Percentiles rank a stretch among this genome's conserved stretches.
Evolutionary conservation across 2,329 filamentous ascomycete genomes (phyloP).

Genomic region (Nigrograna mackinnonii): DNA sequence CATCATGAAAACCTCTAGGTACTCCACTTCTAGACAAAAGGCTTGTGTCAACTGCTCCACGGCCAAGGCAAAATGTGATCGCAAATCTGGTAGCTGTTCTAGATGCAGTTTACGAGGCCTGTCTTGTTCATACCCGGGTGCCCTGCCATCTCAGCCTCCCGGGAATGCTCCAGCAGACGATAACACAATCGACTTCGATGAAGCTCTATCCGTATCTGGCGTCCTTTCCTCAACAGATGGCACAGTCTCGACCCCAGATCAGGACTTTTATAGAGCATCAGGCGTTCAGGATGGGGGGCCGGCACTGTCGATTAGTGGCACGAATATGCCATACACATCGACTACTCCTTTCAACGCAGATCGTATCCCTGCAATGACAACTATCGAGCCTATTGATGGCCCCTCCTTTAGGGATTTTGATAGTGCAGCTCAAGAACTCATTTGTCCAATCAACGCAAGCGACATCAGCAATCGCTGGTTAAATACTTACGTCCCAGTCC

Average conservation of each 20-base stretch:
- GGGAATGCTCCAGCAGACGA: not conserved
- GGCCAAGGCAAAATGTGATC: conserved; percentile 34
- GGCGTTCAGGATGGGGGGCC: not conserved
- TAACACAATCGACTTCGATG: not conserved
- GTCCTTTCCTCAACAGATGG: not conserved
- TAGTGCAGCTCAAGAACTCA: conserved; percentile 42
- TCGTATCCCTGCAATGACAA: not conserved
- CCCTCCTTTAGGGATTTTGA: conserved; percentile 46
- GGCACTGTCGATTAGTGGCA: not conserved
- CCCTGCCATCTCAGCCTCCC: too few relatives aligned
- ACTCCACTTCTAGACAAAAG: conserved; percentile 45
- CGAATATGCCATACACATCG: not conserved
- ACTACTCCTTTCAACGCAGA: not conserved
- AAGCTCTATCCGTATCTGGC: not conserved
- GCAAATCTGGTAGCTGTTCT: not conserved
- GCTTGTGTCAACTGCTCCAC: conserved; percentile 42
- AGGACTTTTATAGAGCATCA: not conserved
- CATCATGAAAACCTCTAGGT: conserved; percentile 35
- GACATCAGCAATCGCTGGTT: conserved; percentile 56
- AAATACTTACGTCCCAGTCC: conserved; percentile 50
- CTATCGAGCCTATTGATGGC: not conserved
- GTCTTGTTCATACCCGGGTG: too few relatives aligned
- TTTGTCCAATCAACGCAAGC: conserved; percentile 52
- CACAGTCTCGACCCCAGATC: not conserved
- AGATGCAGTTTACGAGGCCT: not conserved